A percentile compares a stretch with the other conserved stretches of the same genome.
Conservation (phyloP, 495 filamentous ascomycete genomes). For the Xylaria grammica region DNA sequence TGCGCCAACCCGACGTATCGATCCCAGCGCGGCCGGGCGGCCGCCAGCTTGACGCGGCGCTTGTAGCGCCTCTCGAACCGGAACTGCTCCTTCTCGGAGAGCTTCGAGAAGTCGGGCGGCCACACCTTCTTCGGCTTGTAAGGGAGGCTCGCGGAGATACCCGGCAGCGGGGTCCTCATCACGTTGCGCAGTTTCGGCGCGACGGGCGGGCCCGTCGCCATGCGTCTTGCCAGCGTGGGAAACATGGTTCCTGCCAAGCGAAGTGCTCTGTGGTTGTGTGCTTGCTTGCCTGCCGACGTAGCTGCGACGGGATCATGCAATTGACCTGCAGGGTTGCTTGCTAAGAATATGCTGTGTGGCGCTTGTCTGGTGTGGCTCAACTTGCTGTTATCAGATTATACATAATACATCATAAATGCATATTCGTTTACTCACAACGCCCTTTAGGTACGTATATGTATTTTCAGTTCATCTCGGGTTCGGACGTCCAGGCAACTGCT, state of each 20-base stretch:
- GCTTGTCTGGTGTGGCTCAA: background rate
- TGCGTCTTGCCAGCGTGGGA: slow-evolving; percentile 44
- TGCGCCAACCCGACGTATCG: slow-evolving; percentile 74
- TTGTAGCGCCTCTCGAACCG: slow-evolving; percentile 78
- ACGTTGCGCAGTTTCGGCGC: slow-evolving; percentile 22
- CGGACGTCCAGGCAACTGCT: too few relatives aligned
- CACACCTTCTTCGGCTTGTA: slow-evolving; percentile 86
- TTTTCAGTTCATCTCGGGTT: too few relatives aligned
- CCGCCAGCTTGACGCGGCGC: slow-evolving; percentile 72
- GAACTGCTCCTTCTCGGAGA: slow-evolving; percentile 84
- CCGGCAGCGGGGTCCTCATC: slow-evolving; percentile 18
- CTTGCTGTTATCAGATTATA: background rate
- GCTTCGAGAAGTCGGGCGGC: slow-evolving; percentile 88
- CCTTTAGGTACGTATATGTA: too few relatives aligned
- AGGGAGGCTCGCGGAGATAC: slow-evolving; percentile 45
- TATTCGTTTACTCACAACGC: background rate
- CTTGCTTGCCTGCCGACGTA: background rate
- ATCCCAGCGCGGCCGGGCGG: slow-evolving; percentile 72
- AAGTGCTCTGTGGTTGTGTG: background rate
- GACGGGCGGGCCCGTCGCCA: slow-evolving; percentile 36
- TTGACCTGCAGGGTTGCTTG: background rate
- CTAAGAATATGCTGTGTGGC: background rate
- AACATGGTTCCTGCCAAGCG: slow-evolving; percentile 43
- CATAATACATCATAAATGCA: background rate
- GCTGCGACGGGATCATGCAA: background rate